phyloP scores from a whole-genome alignment of 106 monocot species.

The Iris macrosiphon region DNA sequence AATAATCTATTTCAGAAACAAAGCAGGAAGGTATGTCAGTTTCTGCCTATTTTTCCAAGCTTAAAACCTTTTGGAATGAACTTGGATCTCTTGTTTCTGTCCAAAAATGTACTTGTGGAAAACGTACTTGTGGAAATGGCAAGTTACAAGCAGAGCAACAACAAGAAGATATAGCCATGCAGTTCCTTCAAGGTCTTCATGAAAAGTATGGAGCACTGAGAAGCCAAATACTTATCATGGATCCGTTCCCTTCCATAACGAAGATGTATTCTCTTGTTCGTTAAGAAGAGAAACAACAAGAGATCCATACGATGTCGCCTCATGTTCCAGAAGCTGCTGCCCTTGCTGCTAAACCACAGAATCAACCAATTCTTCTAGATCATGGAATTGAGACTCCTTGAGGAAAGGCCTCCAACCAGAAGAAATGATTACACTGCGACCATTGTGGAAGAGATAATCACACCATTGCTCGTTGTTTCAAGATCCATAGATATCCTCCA shows the following conservation, averaged over 20 bases:
- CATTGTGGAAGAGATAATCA: not conserved
- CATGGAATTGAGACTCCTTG: too few species aligned
- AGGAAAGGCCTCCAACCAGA: too few species aligned
- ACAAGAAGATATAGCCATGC: not conserved
- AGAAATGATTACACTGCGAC: not conserved
- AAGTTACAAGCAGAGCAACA: too few species aligned
- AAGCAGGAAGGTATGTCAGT: not conserved
- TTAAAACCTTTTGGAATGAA: not conserved
- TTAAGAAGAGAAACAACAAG: not conserved
- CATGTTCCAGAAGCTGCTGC: not conserved
- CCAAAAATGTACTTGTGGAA: not conserved
- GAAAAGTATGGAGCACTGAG: not conserved
- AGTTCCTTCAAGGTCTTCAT: not conserved
- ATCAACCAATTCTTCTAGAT: too few species aligned
- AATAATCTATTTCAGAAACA: not conserved
- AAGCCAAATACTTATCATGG: not conserved
- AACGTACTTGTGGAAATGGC: not conserved
- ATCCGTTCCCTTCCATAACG: not conserved
- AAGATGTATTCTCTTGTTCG: too few species aligned
- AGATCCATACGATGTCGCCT: not conserved
- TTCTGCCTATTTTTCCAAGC: not conserved
- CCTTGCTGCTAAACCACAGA: too few species aligned
- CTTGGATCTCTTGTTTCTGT: not conserved
- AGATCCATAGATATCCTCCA: too few species aligned
- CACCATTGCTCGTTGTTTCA: too few species aligned